Evolutionary conservation across 2,329 filamentous ascomycete species (phyloP).

Genomic region (Cercospora sojina): DNA sequence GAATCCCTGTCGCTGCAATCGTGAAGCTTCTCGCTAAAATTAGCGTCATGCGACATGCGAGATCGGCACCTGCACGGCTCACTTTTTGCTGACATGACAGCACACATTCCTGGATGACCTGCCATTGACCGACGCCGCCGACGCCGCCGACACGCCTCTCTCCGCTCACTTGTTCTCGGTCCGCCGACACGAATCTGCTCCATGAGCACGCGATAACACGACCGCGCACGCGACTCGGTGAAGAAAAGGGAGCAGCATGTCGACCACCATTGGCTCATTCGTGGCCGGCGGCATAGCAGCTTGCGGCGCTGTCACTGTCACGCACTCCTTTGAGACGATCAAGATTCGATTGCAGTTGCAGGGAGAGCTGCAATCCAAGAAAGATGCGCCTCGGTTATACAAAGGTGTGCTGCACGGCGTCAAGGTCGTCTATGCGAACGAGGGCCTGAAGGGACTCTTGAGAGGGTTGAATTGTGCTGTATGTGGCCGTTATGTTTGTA

Average conservation of each 20-base stretch:
- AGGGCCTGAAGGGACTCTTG: slow-evolving; percentile 81
- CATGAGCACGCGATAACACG: slow-evolving; percentile 17
- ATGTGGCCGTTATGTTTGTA: slow-evolving; percentile 29
- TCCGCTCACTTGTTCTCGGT: not conserved
- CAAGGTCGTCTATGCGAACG: slow-evolving; percentile 83
- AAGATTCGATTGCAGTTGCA: slow-evolving; percentile 98
- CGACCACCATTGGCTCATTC: slow-evolving; percentile 66
- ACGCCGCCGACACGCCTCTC: not conserved
- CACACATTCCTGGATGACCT: not conserved
- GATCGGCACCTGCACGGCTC: not conserved
- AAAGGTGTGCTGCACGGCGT: slow-evolving; percentile 89
- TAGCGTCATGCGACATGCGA: slow-evolving; percentile 2
- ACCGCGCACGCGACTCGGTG: slow-evolving; percentile 2
- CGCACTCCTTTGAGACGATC: slow-evolving; percentile 96
- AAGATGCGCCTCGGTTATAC: slow-evolving; percentile 83
- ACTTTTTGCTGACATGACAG: slow-evolving; percentile 2
- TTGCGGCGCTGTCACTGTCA: slow-evolving; percentile 94
- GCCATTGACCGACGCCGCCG: not conserved
- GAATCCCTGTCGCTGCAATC: not conserved
- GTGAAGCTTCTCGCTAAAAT: not conserved
- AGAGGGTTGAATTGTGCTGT: slow-evolving; percentile 83
- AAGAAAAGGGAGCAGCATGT: slow-evolving; percentile 38
- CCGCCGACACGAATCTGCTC: not conserved
- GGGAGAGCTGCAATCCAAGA: slow-evolving; percentile 86
- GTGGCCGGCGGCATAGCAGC: slow-evolving; percentile 94